Conservation (phyloP, 805 yeast genomes). For the Metschnikowia dekortorum region DNA sequence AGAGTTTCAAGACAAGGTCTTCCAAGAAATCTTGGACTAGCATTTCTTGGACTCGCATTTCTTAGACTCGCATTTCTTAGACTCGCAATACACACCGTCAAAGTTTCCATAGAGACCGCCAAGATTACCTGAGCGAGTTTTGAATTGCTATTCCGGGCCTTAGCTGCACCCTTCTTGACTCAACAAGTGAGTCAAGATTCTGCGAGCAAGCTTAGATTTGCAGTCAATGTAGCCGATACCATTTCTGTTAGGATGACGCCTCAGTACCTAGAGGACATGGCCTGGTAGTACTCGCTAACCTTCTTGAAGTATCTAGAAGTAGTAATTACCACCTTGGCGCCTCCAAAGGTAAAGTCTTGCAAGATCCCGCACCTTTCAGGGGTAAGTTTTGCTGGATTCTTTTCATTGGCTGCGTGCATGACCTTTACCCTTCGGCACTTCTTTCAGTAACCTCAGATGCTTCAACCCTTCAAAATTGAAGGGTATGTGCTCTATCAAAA, state of each 20-base stretch:
- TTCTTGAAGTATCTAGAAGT: slow-evolving; percentile 92
- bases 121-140: slow-evolving; percentile 97
- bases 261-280: slow-evolving; percentile 88
- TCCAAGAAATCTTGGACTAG: slow-evolving; percentile 92
- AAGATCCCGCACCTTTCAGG: slow-evolving; percentile 52
- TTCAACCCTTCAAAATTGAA: too few species aligned
- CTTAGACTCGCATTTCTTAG: too few species aligned
- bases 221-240: slow-evolving; percentile 92
- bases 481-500: too few species aligned
- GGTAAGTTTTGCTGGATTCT: too few species aligned
- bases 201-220: slow-evolving; percentile 94
- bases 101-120: slow-evolving; percentile 96
- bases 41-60: too few species aligned
- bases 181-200: slow-evolving; percentile 89
- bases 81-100: slow-evolving; percentile 86
- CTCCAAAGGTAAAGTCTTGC: slow-evolving; percentile 94
- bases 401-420: too few species aligned
- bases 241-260: slow-evolving; percentile 94
- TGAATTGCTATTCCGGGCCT: slow-evolving; percentile 67
- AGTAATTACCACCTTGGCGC: slow-evolving; percentile 95
- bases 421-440: too few species aligned
- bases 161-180: slow-evolving; percentile 71
- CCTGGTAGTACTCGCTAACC: slow-evolving; percentile 94
- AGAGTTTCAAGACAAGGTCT: slow-evolving; percentile 95
- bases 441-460: too few species aligned